Conservation (phyloP, 202 grass and related monocot species). For the Panicum virgatum region DNA sequence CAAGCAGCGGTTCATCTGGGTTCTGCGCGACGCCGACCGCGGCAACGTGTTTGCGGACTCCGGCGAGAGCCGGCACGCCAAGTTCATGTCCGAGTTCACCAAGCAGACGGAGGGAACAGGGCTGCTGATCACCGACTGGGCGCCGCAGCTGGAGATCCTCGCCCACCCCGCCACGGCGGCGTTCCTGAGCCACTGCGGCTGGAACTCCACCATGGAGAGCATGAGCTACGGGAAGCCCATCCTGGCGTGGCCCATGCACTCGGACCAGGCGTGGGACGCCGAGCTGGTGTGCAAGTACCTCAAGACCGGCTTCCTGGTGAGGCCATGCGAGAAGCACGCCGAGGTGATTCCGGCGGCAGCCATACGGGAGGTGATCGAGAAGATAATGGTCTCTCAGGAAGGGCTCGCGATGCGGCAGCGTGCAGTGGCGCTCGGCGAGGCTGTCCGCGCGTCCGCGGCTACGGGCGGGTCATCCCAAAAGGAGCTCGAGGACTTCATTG, state of each 20-base stretch:
- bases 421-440: constrained; percentile 30
- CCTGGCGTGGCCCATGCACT: constrained; percentile 71
- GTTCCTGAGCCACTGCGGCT: constrained; percentile 86
- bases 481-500: constrained; percentile 44
- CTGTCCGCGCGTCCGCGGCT: constrained; percentile 4
- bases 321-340: constrained; percentile 18
- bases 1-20: not conserved
- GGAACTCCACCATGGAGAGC: constrained; percentile 82
- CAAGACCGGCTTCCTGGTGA: constrained; percentile 47
- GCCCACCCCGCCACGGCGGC: constrained; percentile 49
- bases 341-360: constrained; percentile 30
- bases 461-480: constrained; percentile 30
- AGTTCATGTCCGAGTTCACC: not conserved
- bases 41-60: not conserved
- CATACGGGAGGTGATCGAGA: constrained; percentile 37
- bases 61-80: not conserved
- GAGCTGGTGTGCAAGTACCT: constrained; percentile 52
- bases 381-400: constrained; percentile 26
- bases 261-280: constrained; percentile 57
- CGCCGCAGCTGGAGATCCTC: constrained; percentile 66
- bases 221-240: constrained; percentile 61
- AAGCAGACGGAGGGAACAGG: not conserved
- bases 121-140: not conserved
- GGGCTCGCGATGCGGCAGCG: not conserved
- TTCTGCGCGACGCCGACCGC: not conserved